Evolutionary conservation across 2,329 filamentous ascomycete genomes (phyloP), one percentile per base, ranked within the genome.

Genomic region (Mollisiaceae sp.): DNA sequence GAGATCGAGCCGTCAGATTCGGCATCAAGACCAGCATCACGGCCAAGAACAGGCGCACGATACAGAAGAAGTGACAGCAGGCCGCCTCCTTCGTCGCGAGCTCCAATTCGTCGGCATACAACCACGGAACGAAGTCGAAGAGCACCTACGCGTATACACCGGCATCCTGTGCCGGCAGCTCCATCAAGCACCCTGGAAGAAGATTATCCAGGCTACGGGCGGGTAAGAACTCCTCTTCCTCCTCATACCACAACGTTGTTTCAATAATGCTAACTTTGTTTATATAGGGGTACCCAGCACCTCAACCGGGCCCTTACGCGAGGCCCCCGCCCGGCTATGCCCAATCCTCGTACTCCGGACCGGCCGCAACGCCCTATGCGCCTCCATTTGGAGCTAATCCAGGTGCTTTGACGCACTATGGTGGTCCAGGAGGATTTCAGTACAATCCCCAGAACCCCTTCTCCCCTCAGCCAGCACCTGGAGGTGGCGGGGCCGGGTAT

Each of bases 171-270:
- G 71, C 83, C 85, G 70, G 80, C 81, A 68, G 81, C 83, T 69
- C 81, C 86, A 63, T 85, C 86, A 80, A 91, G 84, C 76, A 82
- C 85, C 80, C 82, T 82, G 22, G 87, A 91, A 27, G 87, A 91
- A n/a, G 87, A 91, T n/a, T 89, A 84, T 75, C 78, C 80, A 68
- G 77, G 73, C 71, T 80, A 78, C 81, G 83, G 80, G 78, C 77
- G 67, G 36, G 55, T 59, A 59, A 59, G 57, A 32, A 32, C 27
- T 59, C 24, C 32, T 2, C 6, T 47, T 47, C 15, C 2, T 35
- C 47, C 18, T 54, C 24, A 15, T n/a, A 22, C 32, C 50, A 32
- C 5, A 18, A 18, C 1, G 12, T 12, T 24, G 12, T 18, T 14
- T 32, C 12, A 15, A 54, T 35, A 18, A 35, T 54, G 18, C 27